phyloP scores from a whole-genome alignment of 1,139 yeast genomes.

The Lizanozyma gosingica region DNA sequence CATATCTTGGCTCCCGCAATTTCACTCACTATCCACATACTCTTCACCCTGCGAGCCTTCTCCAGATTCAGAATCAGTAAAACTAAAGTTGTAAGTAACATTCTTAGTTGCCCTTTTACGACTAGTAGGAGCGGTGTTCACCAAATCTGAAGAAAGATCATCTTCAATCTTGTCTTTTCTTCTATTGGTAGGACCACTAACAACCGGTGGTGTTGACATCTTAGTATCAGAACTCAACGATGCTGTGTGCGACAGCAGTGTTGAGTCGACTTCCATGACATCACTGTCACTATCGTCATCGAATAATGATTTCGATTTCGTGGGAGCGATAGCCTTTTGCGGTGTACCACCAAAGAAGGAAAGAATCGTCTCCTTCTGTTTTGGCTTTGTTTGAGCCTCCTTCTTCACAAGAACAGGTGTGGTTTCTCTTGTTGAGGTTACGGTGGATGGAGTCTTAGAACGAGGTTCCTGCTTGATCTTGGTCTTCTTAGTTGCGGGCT shows the following conservation, averaged over 20 bases:
- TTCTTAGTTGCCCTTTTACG: not conserved
- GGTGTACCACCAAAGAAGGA: not conserved
- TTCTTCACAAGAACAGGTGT: not conserved
- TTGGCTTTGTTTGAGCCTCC: not conserved
- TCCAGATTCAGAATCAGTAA: not conserved
- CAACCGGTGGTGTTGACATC: not conserved
- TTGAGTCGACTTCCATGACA: not conserved
- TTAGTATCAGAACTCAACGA: not conserved
- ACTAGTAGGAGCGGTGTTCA: not conserved
- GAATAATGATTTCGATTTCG: not conserved
- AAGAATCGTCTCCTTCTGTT: not conserved
- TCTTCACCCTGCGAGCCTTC: not conserved
- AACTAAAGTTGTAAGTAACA: not conserved
- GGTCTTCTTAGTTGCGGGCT: slow-evolving; percentile 3
- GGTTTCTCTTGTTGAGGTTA: not conserved
- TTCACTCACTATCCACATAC: not conserved
- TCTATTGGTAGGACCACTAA: not conserved
- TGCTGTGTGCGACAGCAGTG: not conserved
- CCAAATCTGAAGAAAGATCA: not conserved
- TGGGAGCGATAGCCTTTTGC: not conserved
- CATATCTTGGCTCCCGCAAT: too few relatives aligned
- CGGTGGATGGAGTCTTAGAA: slow-evolving; percentile 6
- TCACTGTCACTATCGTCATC: not conserved
- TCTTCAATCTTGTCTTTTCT: not conserved
- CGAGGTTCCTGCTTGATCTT: slow-evolving; percentile 3